Base-by-base conservation (phyloP, 2,329 filamentous ascomycete species). In the Aspergillus sp. region DNA sequence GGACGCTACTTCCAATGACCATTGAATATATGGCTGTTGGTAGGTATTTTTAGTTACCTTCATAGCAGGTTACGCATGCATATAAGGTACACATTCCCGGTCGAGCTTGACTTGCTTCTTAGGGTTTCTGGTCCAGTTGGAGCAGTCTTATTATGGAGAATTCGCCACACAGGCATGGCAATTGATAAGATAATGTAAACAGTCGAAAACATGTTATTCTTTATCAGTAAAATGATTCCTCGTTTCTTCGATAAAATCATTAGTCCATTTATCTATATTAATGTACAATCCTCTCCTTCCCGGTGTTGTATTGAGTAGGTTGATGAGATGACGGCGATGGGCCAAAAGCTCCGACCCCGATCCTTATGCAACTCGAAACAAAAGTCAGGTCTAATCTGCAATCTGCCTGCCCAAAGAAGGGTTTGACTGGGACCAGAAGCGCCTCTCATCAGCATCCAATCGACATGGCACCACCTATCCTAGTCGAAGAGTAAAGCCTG, bases 401-500 rank as follows among this genome's bases (percentile, higher is more conserved):
- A 42, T n/a, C 14, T 42, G 39, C 39, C 5, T 16, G 12, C 39
- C 11, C 39, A 42, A 11, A 42, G 39, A n/a, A 18, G 14, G n/a
- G 12, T 4, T 16, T 16, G 11, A 42, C 14, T 14, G 26, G 9
- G 2, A 29, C 6, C 26, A 29, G 26, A 29, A 29, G 6, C 26
- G 7, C 26, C 26, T 2, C 26, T 29, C 32, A 36, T 36, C 32
- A 36, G 32, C 10, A 11, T 12, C 32, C 26, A 36, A 36, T 36
- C 11, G 32, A 11, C 10, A 6, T 4, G 42, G 16, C 4, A 18
- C 26, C 20, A 24, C 26, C 51, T 66, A 80, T n/a, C 77, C 78
- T 78, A 92, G 84, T 46, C 89, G 84, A 63, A 92, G 74, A 12
- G 73, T 70, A 66, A 78, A 78, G 5, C 77, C 84, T 85, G 87